A percentile compares a stretch with the other conserved stretches of the same genome.
phyloP scores from a whole-genome alignment of 441 rosid genomes.

The Populus hybrid region DNA sequence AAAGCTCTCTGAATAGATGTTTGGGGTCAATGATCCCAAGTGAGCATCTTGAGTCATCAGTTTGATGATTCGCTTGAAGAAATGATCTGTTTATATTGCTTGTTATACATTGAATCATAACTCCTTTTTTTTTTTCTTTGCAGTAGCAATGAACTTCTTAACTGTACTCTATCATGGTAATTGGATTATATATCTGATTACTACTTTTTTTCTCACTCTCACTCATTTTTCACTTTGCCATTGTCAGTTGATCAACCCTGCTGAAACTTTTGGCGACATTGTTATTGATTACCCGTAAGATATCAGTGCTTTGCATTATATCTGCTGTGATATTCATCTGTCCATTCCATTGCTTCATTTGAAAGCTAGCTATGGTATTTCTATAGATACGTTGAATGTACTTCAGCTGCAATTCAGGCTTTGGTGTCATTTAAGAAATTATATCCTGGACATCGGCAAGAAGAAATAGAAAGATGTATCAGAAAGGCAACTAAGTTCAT shows the following conservation, averaged over 20 bases:
- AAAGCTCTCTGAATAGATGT: neutral
- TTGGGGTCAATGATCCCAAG: neutral
- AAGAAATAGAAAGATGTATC: slow-evolving; percentile 45
- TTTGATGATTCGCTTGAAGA: neutral
- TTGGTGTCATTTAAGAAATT: slow-evolving; percentile 43
- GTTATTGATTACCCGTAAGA: slow-evolving; percentile 96
- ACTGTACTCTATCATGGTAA: neutral
- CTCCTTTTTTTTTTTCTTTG: neutral
- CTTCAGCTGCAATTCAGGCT: slow-evolving; percentile 64
- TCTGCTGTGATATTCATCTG: neutral
- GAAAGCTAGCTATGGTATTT: slow-evolving; percentile 20
- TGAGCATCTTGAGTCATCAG: neutral
- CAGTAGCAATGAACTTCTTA: neutral
- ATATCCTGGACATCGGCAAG: slow-evolving; percentile 60
- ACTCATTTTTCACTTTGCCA: slow-evolving; percentile 10
- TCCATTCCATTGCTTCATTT: slow-evolving; percentile 12
- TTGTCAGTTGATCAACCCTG: slow-evolving; percentile 86
- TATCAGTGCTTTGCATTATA: slow-evolving; percentile 19
- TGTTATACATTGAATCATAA: neutral
- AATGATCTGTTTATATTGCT: neutral
- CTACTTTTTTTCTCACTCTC: neutral
- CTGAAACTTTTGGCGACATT: slow-evolving; percentile 98
- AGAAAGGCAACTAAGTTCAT: slow-evolving; percentile 42
- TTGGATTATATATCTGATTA: neutral
- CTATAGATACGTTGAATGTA: slow-evolving; percentile 56